These are phyloP conservation scores for Volutella citrinella DNA, from an alignment of 2,329 filamentous ascomycete genomes.

Conservation along the genomic window DNA sequence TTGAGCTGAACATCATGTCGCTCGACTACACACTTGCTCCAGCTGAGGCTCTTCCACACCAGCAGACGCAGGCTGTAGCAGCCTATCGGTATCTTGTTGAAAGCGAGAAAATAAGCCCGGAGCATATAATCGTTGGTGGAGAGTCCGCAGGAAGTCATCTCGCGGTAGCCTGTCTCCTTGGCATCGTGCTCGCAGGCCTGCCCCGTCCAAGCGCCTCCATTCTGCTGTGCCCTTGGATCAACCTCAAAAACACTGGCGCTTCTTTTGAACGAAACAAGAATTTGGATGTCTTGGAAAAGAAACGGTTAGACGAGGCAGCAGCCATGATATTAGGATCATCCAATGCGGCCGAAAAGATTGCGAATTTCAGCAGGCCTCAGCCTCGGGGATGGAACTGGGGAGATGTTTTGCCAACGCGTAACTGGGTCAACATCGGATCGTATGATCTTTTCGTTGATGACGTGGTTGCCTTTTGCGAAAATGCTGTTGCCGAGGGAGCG, in stretches of 20 bases:
- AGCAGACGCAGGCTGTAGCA: slow-evolving; percentile 3
- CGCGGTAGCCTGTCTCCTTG: slow-evolving; percentile 1
- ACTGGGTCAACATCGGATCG: neutral
- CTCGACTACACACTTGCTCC: slow-evolving; percentile 5
- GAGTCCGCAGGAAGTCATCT: slow-evolving; percentile 7
- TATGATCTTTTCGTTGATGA: neutral
- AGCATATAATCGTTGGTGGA: slow-evolving; percentile 1
- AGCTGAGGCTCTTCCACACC: slow-evolving; percentile 1
- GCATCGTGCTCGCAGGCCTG: neutral
- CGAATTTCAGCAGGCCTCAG: neutral
- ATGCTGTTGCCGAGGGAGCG: neutral
- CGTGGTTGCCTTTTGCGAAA: neutral
- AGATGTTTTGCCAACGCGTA: neutral
- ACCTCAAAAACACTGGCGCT: slow-evolving; percentile 1
- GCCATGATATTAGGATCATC: neutral
- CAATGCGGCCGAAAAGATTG: neutral
- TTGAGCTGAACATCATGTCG: slow-evolving; percentile 3
- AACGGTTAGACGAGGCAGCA: neutral
- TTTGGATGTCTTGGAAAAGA: slow-evolving; percentile 3
- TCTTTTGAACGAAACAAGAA: slow-evolving; percentile 7
- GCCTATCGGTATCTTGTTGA: slow-evolving; percentile 5
- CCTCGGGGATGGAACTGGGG: neutral
- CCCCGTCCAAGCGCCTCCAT: neutral
- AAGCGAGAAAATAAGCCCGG: neutral
- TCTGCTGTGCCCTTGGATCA: slow-evolving; percentile 3